Base-by-base conservation (phyloP, 768 basidiomycete genomes). In the Boletus sp. region DNA sequence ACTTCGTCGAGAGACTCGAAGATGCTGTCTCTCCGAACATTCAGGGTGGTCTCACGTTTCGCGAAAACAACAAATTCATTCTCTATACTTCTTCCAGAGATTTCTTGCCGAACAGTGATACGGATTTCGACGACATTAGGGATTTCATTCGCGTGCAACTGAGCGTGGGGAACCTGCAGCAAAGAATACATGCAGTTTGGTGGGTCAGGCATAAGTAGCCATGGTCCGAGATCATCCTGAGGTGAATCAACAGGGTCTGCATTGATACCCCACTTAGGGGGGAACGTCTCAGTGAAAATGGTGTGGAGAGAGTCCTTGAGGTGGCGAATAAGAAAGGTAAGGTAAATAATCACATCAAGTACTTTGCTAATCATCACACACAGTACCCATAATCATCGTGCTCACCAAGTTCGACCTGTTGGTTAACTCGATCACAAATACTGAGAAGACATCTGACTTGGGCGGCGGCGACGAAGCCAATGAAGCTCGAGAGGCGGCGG, bases 391-490 rank as follows among this genome's bases (percentile, higher is more conserved):
- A 12, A 39, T 58, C 41, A 48, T 55, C 32, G 42, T 37, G 10
- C 42, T 58, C 28, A 55, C 57, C 2, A 55, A 58, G 47, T 58
- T 58, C 10, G 57, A 55, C 36, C 18, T 17, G 24, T 28, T 58
- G 14, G 57, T 58, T 11, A 6, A 39, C 29, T 33, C 52, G n/a
- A 45, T 35, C 18, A 20, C n/a, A 6, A 29, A 4, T 10, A 14
- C 30, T n/a, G 24, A 5, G 35, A 35, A 24, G 12, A 10, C 4
- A 6, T 20, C 18, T 4, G 24, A 28, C 15, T 24, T 15, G 11
- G 9, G 14, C 14, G 9, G 12, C 15, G 37, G 29, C 3, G 46
- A 53, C 15, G 32, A 47, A 10, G 9, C 17, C 11, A 17, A 35
- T 49, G 56, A 57, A 33, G 7, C 12, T 17, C 56, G 51, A 52